These are phyloP conservation scores for Microdochium bolleyi DNA, from an alignment of 2,329 filamentous ascomycete genomes.

Conservation along the genomic window DNA sequence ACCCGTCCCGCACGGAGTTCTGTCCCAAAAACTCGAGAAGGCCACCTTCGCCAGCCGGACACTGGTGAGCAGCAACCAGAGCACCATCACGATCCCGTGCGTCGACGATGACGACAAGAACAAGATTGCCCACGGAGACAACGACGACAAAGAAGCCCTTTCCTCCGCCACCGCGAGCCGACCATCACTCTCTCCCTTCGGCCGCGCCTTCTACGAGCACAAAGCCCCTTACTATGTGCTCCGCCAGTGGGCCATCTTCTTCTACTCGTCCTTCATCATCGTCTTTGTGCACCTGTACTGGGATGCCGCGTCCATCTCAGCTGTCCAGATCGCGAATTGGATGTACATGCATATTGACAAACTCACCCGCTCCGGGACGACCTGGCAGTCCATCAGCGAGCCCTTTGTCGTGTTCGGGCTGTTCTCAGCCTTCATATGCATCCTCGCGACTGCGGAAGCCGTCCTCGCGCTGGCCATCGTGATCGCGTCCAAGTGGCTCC, in stretches of 20 bases:
- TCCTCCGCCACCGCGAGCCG: too few relatives aligned
- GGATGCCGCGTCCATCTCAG: constrained; percentile 38
- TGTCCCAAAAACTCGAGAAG: constrained; percentile 1
- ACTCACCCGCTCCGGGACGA: constrained; percentile 1
- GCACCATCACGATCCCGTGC: constrained; percentile 4
- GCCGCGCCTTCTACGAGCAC: constrained; percentile 45
- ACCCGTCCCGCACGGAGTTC: background rate
- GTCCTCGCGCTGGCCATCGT: constrained; percentile 32
- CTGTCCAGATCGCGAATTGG: constrained; percentile 34
- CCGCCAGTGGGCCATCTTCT: constrained; percentile 36
- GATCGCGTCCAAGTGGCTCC: constrained; percentile 40
- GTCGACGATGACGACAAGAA: constrained; percentile 1
- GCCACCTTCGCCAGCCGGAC: too few relatives aligned
- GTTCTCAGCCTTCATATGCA: constrained; percentile 28
- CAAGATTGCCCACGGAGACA: background rate
- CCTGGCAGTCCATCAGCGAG: constrained; percentile 17
- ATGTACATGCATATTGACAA: constrained; percentile 14
- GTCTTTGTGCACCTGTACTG: constrained; percentile 41
- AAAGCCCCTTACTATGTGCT: constrained; percentile 42
- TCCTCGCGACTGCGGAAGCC: constrained; percentile 33
- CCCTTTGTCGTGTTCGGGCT: constrained; percentile 29
- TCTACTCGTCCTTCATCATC: constrained; percentile 37
- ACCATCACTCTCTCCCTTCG: constrained; percentile 36
- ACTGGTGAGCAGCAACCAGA: constrained; percentile 15
- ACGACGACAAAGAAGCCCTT: too few relatives aligned